These are phyloP conservation scores for Dictyostelium citrinum DNA, from an alignment of 78 protist species.

Conservation along the genomic window DNA sequence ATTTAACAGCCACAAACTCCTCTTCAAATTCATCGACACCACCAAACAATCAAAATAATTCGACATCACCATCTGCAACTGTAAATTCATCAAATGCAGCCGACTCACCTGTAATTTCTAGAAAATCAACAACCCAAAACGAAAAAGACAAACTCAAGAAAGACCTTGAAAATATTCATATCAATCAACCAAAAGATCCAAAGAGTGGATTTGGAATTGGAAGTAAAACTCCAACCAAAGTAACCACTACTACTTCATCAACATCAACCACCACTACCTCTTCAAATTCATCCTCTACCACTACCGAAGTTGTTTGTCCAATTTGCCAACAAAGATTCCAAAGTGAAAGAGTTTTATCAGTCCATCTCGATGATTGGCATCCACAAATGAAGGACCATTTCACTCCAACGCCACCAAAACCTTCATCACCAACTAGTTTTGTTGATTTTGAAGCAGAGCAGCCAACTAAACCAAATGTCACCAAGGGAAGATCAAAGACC, in stretches of 20 bases:
- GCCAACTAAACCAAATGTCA: not conserved
- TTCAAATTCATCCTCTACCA: not conserved
- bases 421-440: not conserved
- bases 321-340: slow-evolving; percentile 70
- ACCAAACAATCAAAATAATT: not conserved
- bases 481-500: slow-evolving; percentile 41
- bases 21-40: not conserved
- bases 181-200: not conserved
- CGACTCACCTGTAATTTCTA: slow-evolving; percentile 5
- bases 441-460: not conserved
- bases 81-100: not conserved
- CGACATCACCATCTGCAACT: not conserved
- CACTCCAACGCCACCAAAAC: not conserved
- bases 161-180: slow-evolving; percentile 48
- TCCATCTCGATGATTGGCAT: slow-evolving; percentile 74
- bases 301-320: slow-evolving; percentile 24
- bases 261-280: not conserved
- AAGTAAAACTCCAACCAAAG: not conserved
- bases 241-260: not conserved
- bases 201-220: not conserved
- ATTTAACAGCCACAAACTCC: not conserved
- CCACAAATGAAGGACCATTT: slow-evolving; percentile 5
- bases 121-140: not conserved
- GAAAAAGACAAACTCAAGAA: slow-evolving; percentile 40
- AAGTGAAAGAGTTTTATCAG: slow-evolving; percentile 34